Percentiles rank a stretch among this genome's conserved stretches.
These are phyloP conservation scores for Ceriops decandra DNA, from an alignment of 345 rosid genomes.

Conservation along the genomic window DNA sequence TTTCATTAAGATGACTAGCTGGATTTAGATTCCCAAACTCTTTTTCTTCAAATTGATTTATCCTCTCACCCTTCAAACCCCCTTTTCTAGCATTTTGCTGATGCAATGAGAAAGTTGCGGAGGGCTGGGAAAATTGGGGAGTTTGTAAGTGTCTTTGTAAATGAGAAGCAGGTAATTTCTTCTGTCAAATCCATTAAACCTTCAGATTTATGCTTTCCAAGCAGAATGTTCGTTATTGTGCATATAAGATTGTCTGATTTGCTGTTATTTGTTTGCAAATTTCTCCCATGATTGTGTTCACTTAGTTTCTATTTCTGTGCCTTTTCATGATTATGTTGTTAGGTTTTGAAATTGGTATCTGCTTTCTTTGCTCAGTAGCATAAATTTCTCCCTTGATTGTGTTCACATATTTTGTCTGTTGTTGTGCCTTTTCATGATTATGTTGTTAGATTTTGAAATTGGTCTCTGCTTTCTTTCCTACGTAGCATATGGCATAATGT, in stretches of 20 bases:
- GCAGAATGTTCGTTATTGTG: neutral
- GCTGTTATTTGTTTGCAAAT: neutral
- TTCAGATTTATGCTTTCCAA: neutral
- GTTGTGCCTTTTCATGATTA: too few species aligned
- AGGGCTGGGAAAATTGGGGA: constrained; percentile 92
- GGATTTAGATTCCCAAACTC: neutral
- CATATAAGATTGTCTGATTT: neutral
- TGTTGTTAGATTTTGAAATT: too few species aligned
- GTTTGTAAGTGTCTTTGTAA: constrained; percentile 79
- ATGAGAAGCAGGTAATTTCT: constrained; percentile 84
- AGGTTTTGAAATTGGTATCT: too few species aligned
- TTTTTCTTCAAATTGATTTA: constrained; percentile 7
- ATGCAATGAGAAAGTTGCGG: constrained; percentile 66
- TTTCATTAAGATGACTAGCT: neutral
- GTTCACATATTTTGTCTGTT: constrained; percentile 4
- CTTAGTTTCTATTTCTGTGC: neutral
- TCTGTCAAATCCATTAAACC: constrained; percentile 1
- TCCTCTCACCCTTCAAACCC: constrained; percentile 7
- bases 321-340: too few species aligned
- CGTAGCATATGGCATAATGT: too few species aligned
- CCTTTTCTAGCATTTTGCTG: constrained; percentile 58
- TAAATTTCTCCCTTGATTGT: neutral
- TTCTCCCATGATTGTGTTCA: neutral
- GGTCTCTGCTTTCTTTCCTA: too few species aligned
- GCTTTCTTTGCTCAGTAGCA: too few species aligned